Evolutionary conservation across 768 basidiomycete genomes (phyloP).

Genomic region (Lactarius hatsudake): DNA sequence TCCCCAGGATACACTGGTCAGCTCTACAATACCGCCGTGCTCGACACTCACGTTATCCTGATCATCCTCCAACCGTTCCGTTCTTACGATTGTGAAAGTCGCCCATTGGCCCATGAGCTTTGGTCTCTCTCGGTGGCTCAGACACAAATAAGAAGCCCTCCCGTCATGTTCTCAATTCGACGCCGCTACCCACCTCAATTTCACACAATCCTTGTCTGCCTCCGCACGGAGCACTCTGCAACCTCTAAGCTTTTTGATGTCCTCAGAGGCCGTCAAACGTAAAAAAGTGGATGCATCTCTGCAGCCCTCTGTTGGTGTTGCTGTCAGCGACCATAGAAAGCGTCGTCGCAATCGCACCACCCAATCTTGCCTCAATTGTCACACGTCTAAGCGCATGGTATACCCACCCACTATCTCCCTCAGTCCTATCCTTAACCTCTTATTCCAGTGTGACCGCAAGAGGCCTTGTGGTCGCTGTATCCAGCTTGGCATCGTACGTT

Average conservation of each 20-base stretch:
- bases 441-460: constrained; percentile 44
- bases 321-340: constrained; percentile 55
- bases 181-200: neutral
- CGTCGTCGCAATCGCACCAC: constrained; percentile 70
- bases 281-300: constrained; percentile 34
- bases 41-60: constrained; percentile 10
- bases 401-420: constrained; percentile 6
- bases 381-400: constrained; percentile 73
- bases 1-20: neutral
- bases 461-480: constrained; percentile 48
- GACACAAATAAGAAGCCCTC: neutral
- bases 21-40: neutral
- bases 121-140: neutral
- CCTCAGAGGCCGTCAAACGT: constrained; percentile 31
- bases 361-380: constrained; percentile 71
- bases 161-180: neutral
- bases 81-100: neutral
- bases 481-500: constrained; percentile 40
- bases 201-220: neutral
- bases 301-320: constrained; percentile 31
- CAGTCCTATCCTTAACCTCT: neutral
- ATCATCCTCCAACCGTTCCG: neutral
- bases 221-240: neutral
- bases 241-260: constrained; percentile 28
- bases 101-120: neutral